Conservation (phyloP, 2,329 filamentous ascomycete genomes). For the Akanthomyces muscarius region DNA sequence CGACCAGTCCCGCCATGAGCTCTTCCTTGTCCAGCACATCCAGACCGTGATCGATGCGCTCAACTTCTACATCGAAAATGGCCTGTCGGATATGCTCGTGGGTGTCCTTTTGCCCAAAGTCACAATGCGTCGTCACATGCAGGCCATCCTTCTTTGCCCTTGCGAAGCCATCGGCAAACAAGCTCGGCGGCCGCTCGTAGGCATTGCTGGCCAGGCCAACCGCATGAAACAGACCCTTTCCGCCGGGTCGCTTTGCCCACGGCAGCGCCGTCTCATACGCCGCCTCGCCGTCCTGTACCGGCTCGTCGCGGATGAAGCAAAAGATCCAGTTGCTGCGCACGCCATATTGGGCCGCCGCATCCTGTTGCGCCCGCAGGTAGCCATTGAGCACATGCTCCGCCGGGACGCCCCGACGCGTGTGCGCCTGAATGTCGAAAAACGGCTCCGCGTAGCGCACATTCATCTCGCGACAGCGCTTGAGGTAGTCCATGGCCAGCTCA, state of each 20-base stretch:
- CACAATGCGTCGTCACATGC: slow-evolving; percentile 46
- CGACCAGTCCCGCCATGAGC: slow-evolving; percentile 54
- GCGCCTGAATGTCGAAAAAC: slow-evolving; percentile 76
- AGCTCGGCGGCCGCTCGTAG: slow-evolving; percentile 39
- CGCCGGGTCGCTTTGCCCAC: slow-evolving; percentile 30
- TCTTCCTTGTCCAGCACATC: slow-evolving; percentile 54
- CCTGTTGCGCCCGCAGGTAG: slow-evolving; percentile 53
- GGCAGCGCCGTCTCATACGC: slow-evolving; percentile 45
- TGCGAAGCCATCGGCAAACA: slow-evolving; percentile 40
- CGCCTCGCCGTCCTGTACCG: slow-evolving; percentile 65
- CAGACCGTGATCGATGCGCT: slow-evolving; percentile 71
- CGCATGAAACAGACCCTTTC: slow-evolving; percentile 39
- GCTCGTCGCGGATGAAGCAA: slow-evolving; percentile 67
- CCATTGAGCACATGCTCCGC: slow-evolving; percentile 61
- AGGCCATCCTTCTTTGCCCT: slow-evolving; percentile 37
- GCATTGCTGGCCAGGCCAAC: slow-evolving; percentile 47
- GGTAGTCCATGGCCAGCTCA: slow-evolving; percentile 66
- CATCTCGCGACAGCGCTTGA: slow-evolving; percentile 56
- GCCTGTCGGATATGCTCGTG: slow-evolving; percentile 54
- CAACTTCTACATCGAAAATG: slow-evolving; percentile 54
- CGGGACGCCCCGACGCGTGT: slow-evolving; percentile 56
- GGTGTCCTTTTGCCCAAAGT: slow-evolving; percentile 47
- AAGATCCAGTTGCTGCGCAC: slow-evolving; percentile 63
- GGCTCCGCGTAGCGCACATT: slow-evolving; percentile 68
- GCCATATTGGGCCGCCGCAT: slow-evolving; percentile 57